phyloP scores from a whole-genome alignment of 2,329 filamentous ascomycete species.

The Botrytis porri region DNA sequence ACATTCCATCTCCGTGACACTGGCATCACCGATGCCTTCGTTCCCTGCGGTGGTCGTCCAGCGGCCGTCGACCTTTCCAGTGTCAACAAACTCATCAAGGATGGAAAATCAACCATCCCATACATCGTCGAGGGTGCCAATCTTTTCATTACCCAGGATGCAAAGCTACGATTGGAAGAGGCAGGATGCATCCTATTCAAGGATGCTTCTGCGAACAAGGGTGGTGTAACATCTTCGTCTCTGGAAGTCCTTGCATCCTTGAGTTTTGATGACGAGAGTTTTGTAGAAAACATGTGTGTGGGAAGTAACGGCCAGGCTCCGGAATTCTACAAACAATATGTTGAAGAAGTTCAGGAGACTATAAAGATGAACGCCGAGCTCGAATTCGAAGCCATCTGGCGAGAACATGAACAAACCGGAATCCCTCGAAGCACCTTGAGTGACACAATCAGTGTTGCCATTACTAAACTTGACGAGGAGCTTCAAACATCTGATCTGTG shows the following conservation, averaged over 20 bases:
- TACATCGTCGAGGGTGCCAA: slow-evolving; percentile 99
- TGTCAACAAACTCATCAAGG: slow-evolving; percentile 81
- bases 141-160: slow-evolving; percentile 97
- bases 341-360: slow-evolving; percentile 83
- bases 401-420: slow-evolving; percentile 81
- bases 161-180: slow-evolving; percentile 89
- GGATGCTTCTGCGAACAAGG: slow-evolving; percentile 97
- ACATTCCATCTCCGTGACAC: slow-evolving; percentile 87
- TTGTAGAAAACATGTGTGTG: slow-evolving; percentile 92
- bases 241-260: slow-evolving; percentile 92
- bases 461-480: slow-evolving; percentile 96
- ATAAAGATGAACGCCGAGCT: slow-evolving; percentile 89
- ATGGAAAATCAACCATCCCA: slow-evolving; percentile 82
- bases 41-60: slow-evolving; percentile 92
- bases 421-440: slow-evolving; percentile 80
- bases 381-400: slow-evolving; percentile 98
- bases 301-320: slow-evolving; percentile 72
- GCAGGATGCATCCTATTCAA: slow-evolving; percentile 97
- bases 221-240: slow-evolving; percentile 94
- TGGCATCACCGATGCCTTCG: slow-evolving; percentile 80
- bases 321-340: slow-evolving; percentile 89
- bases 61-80: slow-evolving; percentile 93
- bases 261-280: slow-evolving; percentile 86
- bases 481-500: slow-evolving; percentile 90
- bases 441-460: slow-evolving; percentile 85